These are phyloP conservation scores for Meyerozyma carpophila DNA, from an alignment of 1,139 yeast genomes.

Conservation along the genomic window DNA sequence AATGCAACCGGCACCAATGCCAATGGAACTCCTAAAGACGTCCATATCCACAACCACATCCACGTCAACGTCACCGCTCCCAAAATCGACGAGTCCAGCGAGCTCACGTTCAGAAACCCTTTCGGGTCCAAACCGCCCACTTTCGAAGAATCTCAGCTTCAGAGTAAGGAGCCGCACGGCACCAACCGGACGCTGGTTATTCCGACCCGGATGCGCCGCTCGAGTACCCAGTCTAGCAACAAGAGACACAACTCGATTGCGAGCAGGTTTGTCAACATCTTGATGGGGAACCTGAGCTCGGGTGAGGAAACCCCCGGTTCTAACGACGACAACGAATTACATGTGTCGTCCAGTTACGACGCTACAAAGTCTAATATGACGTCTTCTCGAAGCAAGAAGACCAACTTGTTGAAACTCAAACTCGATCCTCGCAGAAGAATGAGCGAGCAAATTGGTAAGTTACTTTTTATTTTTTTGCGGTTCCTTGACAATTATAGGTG, in stretches of 20 bases:
- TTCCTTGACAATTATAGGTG: not conserved
- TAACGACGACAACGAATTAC: slow-evolving; percentile 1
- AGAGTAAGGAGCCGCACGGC: not conserved
- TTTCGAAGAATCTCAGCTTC: not conserved
- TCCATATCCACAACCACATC: not conserved
- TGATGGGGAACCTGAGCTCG: slow-evolving; percentile 3
- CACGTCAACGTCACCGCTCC: not conserved
- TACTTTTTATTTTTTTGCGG: slow-evolving; percentile 7
- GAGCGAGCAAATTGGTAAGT: slow-evolving; percentile 35
- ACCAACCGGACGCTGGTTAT: not conserved
- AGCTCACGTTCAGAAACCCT: slow-evolving; percentile 6
- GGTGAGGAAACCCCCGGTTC: slow-evolving; percentile 1
- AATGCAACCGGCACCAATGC: slow-evolving; percentile 1
- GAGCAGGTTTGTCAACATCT: slow-evolving; percentile 7
- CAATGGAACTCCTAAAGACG: not conserved
- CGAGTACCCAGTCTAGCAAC: slow-evolving; percentile 1
- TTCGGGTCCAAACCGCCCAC: slow-evolving; percentile 3
- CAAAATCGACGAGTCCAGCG: not conserved
- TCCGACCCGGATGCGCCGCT: not conserved
- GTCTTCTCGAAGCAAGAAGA: slow-evolving; percentile 16
- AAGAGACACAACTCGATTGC: slow-evolving; percentile 13
- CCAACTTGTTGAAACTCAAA: slow-evolving; percentile 12
- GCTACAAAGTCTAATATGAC: slow-evolving; percentile 37
- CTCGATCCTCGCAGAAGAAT: slow-evolving; percentile 16
- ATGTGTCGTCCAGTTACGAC: slow-evolving; percentile 26